These are phyloP conservation scores for Candida palmyrensis DNA, from an alignment of 805 yeast genomes.

Conservation along the genomic window DNA sequence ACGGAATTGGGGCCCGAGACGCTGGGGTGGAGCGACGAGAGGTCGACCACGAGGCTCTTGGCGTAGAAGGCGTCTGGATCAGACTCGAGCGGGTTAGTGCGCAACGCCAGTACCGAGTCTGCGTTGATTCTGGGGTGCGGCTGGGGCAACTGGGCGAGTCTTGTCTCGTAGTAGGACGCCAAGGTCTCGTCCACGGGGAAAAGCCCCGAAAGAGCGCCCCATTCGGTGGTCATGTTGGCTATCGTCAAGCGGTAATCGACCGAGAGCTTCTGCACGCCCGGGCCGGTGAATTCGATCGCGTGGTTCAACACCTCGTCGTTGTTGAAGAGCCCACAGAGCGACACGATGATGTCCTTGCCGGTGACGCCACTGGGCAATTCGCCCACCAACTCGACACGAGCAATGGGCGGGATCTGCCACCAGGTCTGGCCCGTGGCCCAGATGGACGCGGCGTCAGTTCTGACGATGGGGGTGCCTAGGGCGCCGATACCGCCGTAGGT, in stretches of 20 bases:
- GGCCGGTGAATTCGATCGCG: slow-evolving; percentile 91
- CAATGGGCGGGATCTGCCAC: slow-evolving; percentile 99
- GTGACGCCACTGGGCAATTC: slow-evolving; percentile 79
- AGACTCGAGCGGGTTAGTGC: slow-evolving; percentile 41
- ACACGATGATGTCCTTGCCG: slow-evolving; percentile 96
- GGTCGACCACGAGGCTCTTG: slow-evolving; percentile 77
- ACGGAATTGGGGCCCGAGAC: slow-evolving; percentile 98
- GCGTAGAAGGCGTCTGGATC: slow-evolving; percentile 84
- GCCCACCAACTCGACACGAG: slow-evolving; percentile 83
- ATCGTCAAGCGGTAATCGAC: slow-evolving; percentile 86
- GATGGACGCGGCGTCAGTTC: slow-evolving; percentile 98
- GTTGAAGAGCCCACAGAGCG: slow-evolving; percentile 89
- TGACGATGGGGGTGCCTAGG: slow-evolving; percentile 93
- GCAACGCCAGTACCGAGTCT: slow-evolving; percentile 50
- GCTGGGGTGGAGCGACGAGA: slow-evolving; percentile 76
- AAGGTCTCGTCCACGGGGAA: slow-evolving; percentile 91
- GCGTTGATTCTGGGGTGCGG: slow-evolving; percentile 81
- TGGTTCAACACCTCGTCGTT: slow-evolving; percentile 90
- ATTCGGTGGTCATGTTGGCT: slow-evolving; percentile 97
- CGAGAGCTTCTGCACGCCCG: slow-evolving; percentile 61
- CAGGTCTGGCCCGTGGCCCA: slow-evolving; percentile 99
- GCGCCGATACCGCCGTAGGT: slow-evolving; percentile 97
- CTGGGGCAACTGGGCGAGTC: slow-evolving; percentile 56
- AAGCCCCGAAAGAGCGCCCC: slow-evolving; percentile 97
- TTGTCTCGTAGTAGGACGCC: slow-evolving; percentile 67